These are phyloP conservation scores for Candida railenensis DNA, from an alignment of 805 yeast species.

Conservation along the genomic window DNA sequence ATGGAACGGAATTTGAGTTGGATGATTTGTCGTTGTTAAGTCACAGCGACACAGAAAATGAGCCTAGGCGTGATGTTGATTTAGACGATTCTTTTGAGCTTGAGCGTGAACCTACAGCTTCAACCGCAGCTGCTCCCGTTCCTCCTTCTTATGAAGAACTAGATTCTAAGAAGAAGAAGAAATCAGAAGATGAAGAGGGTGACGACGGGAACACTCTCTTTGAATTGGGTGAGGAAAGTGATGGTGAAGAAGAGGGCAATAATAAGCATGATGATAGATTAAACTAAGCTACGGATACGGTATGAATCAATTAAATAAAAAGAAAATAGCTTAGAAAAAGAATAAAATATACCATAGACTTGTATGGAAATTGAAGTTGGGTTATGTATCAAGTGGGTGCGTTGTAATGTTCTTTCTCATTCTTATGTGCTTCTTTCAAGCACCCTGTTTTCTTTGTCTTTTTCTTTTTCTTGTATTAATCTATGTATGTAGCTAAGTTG, in stretches of 20 bases:
- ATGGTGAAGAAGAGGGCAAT: constrained; percentile 26
- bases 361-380: background rate
- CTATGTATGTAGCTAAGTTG: background rate
- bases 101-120: constrained; percentile 16
- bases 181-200: constrained; percentile 5
- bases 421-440: no score
- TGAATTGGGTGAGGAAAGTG: constrained; percentile 38
- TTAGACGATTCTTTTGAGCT: constrained; percentile 40
- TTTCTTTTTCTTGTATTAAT: background rate
- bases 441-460: no score
- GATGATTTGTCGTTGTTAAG: constrained; percentile 57
- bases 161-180: constrained; percentile 10
- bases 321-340: background rate
- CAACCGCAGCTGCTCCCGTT: constrained; percentile 13
- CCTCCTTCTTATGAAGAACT: constrained; percentile 34
- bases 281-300: constrained; percentile 2
- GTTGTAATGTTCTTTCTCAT: no score
- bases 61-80: constrained; percentile 12
- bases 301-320: background rate
- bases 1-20: constrained; percentile 58
- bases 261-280: constrained; percentile 16
- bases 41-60: constrained; percentile 40
- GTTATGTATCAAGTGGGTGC: no score
- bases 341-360: background rate
- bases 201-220: constrained; percentile 32